phyloP scores from a whole-genome alignment of 495 filamentous ascomycete species.

The Parathielavia hyrcaniae region DNA sequence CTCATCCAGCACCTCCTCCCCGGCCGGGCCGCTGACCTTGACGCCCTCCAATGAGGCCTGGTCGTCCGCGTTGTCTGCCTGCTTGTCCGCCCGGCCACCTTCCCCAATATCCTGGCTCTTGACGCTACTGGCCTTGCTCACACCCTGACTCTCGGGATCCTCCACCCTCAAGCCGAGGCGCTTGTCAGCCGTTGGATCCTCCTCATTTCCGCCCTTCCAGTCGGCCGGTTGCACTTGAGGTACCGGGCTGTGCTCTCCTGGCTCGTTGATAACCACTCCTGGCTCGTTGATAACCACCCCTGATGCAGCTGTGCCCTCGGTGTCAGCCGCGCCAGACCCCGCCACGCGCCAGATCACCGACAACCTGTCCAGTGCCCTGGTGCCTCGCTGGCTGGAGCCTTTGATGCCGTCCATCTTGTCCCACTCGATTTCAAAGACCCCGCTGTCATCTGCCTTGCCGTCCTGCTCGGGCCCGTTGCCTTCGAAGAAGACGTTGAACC shows the following conservation, averaged over 20 bases:
- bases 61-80: constrained; percentile 23
- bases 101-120: constrained; percentile 25
- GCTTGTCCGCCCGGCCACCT: neutral
- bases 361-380: constrained; percentile 71
- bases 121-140: constrained; percentile 57
- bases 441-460: constrained; percentile 43
- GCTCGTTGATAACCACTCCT: constrained; percentile 50
- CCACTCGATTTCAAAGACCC: constrained; percentile 56
- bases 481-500: constrained; percentile 95
- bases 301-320: constrained; percentile 14
- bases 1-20: constrained; percentile 29
- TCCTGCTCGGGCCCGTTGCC: constrained; percentile 61
- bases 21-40: constrained; percentile 31
- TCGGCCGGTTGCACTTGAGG: constrained; percentile 62
- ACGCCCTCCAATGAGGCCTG: constrained; percentile 27
- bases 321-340: constrained; percentile 25
- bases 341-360: constrained; percentile 70
- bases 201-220: constrained; percentile 54
- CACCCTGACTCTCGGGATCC: constrained; percentile 52
- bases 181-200: constrained; percentile 46
- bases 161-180: constrained; percentile 60
- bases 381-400: constrained; percentile 72
- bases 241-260: constrained; percentile 56
- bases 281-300: constrained; percentile 53
- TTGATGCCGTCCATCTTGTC: constrained; percentile 62